Conservation (phyloP, 352 stramenopile genomes). For the Pythium graminicola region DNA sequence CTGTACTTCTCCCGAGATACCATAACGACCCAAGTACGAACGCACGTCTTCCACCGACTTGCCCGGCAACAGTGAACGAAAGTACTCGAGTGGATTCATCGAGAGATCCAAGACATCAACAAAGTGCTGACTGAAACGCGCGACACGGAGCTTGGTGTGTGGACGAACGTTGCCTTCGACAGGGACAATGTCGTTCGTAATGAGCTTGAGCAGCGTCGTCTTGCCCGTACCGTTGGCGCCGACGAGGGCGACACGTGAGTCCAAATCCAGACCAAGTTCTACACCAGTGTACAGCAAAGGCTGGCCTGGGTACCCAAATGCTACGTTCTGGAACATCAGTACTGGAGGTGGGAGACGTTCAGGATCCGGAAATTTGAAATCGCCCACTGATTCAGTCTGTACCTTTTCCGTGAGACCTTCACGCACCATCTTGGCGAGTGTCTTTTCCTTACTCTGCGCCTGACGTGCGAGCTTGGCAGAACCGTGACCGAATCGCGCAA, state of each 20-base stretch:
- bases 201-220: constrained; percentile 98
- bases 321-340: constrained; percentile 96
- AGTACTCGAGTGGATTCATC: constrained; percentile 95
- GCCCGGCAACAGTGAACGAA: constrained; percentile 90
- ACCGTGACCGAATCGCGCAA: constrained; percentile 97
- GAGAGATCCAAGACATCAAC: constrained; percentile 96
- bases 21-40: constrained; percentile 95
- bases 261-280: constrained; percentile 95
- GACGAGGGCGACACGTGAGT: constrained; percentile 96
- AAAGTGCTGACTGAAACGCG: constrained; percentile 98
- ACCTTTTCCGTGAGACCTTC: constrained; percentile 94
- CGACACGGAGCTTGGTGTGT: constrained; percentile 95
- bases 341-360: constrained; percentile 93
- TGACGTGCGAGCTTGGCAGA: constrained; percentile 96
- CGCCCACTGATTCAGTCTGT: constrained; percentile 69
- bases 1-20: constrained; percentile 94
- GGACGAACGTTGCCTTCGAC: constrained; percentile 92
- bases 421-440: constrained; percentile 97
- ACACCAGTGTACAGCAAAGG: constrained; percentile 90
- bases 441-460: constrained; percentile 97
- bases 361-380: constrained; percentile 97
- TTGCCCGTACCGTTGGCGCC: constrained; percentile 96
- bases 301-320: constrained; percentile 93
- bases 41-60: constrained; percentile 93
- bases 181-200: constrained; percentile 93